Conservation (phyloP, 1,139 yeast species). For the Candida sojae region DNA sequence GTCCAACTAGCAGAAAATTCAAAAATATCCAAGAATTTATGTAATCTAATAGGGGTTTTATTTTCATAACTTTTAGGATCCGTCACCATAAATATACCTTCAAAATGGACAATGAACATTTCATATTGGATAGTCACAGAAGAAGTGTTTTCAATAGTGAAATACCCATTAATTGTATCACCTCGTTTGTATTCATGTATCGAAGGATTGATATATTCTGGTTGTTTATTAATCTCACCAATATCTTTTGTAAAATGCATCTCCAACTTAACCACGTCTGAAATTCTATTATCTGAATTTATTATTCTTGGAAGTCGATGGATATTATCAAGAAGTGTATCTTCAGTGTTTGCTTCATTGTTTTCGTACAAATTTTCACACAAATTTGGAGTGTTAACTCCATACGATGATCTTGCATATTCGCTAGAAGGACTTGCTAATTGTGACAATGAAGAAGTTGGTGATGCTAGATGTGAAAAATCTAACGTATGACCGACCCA, state of each 20-base stretch:
- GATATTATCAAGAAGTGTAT: slow-evolving; percentile 41
- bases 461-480: background rate
- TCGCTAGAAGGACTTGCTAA: background rate
- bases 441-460: background rate
- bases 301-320: slow-evolving; percentile 36
- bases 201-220: slow-evolving; percentile 35
- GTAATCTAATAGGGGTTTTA: slow-evolving; percentile 16
- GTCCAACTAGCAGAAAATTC: slow-evolving; percentile 46
- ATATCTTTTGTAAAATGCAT: slow-evolving; percentile 38
- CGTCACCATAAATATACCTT: slow-evolving; percentile 30
- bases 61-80: slow-evolving; percentile 13
- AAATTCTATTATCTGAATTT: slow-evolving; percentile 23
- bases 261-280: slow-evolving; percentile 29
- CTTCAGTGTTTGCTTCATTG: slow-evolving; percentile 28
- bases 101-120: slow-evolving; percentile 44
- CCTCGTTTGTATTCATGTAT: slow-evolving; percentile 42
- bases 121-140: slow-evolving; percentile 33
- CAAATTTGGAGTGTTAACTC: slow-evolving; percentile 1
- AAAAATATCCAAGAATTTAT: slow-evolving; percentile 38
- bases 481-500: background rate
- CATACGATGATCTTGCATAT: background rate
- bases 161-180: slow-evolving; percentile 41
- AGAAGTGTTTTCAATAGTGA: slow-evolving; percentile 29
- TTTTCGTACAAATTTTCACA: background rate
- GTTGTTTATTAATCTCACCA: slow-evolving; percentile 28